Evolutionary conservation across 495 filamentous ascomycete genomes (phyloP).

Genomic region (Aspergillus campestris): DNA sequence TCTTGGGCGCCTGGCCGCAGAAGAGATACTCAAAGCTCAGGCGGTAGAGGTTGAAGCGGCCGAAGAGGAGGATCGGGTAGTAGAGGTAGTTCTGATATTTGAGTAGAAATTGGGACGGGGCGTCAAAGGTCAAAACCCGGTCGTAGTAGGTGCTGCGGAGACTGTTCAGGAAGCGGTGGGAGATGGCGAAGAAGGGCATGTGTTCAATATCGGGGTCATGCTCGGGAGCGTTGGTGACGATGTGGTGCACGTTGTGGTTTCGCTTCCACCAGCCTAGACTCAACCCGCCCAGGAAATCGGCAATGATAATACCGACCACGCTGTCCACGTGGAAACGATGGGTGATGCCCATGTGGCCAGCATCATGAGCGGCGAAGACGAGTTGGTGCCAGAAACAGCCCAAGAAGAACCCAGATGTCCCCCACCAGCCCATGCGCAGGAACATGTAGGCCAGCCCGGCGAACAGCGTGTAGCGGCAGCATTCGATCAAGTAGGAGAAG

Average conservation of each 20-base stretch:
- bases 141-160: constrained; percentile 87
- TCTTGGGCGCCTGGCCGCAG: constrained; percentile 63
- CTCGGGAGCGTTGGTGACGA: constrained; percentile 92
- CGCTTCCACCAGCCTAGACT: constrained; percentile 95
- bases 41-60: constrained; percentile 85
- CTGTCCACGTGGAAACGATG: constrained; percentile 78
- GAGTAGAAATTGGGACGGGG: constrained; percentile 60
- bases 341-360: constrained; percentile 96
- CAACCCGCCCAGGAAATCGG: constrained; percentile 84
- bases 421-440: constrained; percentile 67
- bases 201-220: constrained; percentile 98
- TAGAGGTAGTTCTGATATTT: constrained; percentile 76
- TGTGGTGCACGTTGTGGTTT: constrained; percentile 96
- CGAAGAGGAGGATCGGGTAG: constrained; percentile 76
- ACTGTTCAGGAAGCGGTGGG: constrained; percentile 69
- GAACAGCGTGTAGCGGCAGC: constrained; percentile 65
- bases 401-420: constrained; percentile 62
- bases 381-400: constrained; percentile 93
- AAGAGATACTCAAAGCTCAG: constrained; percentile 80
- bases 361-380: constrained; percentile 92
- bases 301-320: constrained; percentile 81
- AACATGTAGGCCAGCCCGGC: constrained; percentile 55
- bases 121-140: constrained; percentile 75
- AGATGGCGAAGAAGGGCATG: constrained; percentile 90
- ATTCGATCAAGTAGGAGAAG: constrained; percentile 67